Evolutionary conservation across 2,329 filamentous ascomycete species (phyloP).

Genomic region (Decorospora gaudefroyi): DNA sequence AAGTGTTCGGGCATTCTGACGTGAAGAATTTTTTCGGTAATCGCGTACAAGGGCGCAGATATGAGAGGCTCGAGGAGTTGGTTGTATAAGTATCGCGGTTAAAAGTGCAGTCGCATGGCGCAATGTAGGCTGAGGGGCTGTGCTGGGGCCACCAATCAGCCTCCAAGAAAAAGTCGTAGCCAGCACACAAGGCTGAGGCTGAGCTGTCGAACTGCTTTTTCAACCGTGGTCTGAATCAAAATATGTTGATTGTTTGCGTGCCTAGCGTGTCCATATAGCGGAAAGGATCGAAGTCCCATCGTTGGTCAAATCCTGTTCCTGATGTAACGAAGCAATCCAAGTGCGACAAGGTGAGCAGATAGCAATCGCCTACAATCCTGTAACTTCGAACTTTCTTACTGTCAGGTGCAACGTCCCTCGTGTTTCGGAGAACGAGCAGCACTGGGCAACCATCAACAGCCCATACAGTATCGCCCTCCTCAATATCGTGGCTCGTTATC

Average conservation of each 20-base stretch:
- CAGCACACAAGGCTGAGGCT: neutral
- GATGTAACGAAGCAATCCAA: conserved; percentile 15
- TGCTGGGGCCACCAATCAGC: too few relatives aligned
- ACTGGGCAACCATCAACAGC: conserved; percentile 15
- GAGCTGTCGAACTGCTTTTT: too few relatives aligned
- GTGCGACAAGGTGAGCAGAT: conserved; percentile 15
- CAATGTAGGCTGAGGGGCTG: too few relatives aligned
- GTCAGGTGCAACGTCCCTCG: rapidly evolving
- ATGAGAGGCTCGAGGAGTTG: neutral
- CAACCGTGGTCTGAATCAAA: conserved; percentile 6
- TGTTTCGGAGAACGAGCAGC: conserved; percentile 12
- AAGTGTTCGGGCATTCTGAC: neutral
- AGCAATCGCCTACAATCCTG: conserved; percentile 12
- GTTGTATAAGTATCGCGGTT: too few relatives aligned
- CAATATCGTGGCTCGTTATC: conserved; percentile 5
- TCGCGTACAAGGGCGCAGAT: too few relatives aligned
- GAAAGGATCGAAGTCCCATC: conserved; percentile 20
- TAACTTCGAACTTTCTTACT: neutral
- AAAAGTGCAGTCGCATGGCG: too few relatives aligned
- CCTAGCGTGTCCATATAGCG: conserved; percentile 14
- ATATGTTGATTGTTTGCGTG: conserved; percentile 11
- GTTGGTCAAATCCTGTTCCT: conserved; percentile 10
- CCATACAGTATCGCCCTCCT: conserved; percentile 16
- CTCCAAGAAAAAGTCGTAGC: too few relatives aligned
- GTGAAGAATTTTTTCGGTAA: neutral